Conservation (phyloP, 148 eudicot genomes). For the Cornus controversa region DNA sequence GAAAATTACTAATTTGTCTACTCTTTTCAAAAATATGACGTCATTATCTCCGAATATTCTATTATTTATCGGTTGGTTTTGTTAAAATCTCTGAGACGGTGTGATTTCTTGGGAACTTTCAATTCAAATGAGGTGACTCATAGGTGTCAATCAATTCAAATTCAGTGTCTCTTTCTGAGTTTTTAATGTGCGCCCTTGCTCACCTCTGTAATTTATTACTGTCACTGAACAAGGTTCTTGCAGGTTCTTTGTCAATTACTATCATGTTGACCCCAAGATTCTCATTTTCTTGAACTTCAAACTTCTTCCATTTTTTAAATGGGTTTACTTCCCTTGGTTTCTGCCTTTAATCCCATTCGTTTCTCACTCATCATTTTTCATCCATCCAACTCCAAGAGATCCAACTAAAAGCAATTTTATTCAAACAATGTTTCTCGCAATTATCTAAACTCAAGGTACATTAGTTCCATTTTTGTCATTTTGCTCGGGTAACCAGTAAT, state of each 20-base stretch:
- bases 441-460: too few relatives aligned
- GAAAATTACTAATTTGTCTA: too few relatives aligned
- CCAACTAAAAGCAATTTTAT: too few relatives aligned
- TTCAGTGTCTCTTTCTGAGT: not conserved
- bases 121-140: constrained; percentile 1
- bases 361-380: not conserved
- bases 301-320: not conserved
- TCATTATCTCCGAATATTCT: too few relatives aligned
- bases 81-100: too few relatives aligned
- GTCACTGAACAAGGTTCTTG: not conserved
- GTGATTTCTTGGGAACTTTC: too few relatives aligned
- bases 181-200: not conserved
- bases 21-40: too few relatives aligned
- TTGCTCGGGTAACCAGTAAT: too few relatives aligned
- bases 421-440: too few relatives aligned
- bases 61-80: too few relatives aligned
- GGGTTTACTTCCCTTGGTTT: constrained; percentile 2
- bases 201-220: not conserved
- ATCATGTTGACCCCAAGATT: constrained; percentile 4
- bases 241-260: not conserved
- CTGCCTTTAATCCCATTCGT: not conserved
- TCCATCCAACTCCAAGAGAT: too few relatives aligned
- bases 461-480: too few relatives aligned
- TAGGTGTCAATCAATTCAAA: not conserved
- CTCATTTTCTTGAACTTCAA: constrained; percentile 12